phyloP scores from a whole-genome alignment of 768 basidiomycete genomes.

The Plicaturopsis crispa region DNA sequence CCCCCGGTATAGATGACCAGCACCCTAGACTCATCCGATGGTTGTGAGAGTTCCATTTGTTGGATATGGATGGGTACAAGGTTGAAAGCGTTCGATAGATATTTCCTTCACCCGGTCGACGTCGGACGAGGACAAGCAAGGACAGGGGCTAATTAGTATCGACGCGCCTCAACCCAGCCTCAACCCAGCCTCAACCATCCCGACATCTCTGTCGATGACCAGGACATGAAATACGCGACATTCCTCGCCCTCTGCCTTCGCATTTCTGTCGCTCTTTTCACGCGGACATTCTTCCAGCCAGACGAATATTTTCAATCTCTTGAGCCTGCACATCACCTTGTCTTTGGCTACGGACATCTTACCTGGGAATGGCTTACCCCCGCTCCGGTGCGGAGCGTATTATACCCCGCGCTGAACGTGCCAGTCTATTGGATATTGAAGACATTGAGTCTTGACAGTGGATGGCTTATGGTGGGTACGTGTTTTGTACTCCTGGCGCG shows the following conservation, averaged over 20 bases:
- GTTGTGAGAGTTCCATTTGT: constrained; percentile 43
- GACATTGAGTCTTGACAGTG: constrained; percentile 43
- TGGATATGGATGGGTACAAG: no score
- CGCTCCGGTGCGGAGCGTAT: constrained; percentile 66
- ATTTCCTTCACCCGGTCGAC: no score
- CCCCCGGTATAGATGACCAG: constrained; percentile 88
- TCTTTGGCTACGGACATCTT: constrained; percentile 86
- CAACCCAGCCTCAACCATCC: no score
- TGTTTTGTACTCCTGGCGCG: neutral
- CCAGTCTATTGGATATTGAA: constrained; percentile 72
- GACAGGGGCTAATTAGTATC: no score
- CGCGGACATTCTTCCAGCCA: constrained; percentile 88
- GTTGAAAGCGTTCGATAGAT: no score
- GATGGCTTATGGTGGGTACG: constrained; percentile 54
- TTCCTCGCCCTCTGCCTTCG: constrained; percentile 40
- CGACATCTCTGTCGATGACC: no score
- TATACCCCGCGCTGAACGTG: constrained; percentile 78
- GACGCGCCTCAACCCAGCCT: no score
- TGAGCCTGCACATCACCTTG: constrained; percentile 82
- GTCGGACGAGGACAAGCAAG: no score
- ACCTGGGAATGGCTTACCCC: constrained; percentile 93
- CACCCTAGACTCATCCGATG: constrained; percentile 68
- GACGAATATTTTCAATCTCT: constrained; percentile 96
- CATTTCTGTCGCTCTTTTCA: constrained; percentile 55
- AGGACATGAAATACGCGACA: constrained; percentile 2